A percentile compares a stretch with the other conserved stretches of the same genome.
Conservation (phyloP, 2,329 filamentous ascomycete species). For the Nothophaeocryptopus gaeumannii region DNA sequence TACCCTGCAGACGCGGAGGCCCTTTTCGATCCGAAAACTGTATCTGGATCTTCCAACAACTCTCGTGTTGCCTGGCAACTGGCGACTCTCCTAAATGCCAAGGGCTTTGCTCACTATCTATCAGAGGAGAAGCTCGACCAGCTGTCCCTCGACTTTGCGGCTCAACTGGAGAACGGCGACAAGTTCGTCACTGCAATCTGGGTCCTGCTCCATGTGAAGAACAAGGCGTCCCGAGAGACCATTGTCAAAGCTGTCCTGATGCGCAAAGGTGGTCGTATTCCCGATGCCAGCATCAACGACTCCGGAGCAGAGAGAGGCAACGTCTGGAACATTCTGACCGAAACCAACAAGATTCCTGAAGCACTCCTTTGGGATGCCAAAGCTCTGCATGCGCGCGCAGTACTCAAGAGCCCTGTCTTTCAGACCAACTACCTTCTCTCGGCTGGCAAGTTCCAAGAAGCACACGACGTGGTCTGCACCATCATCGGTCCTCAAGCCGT, state of each 20-base stretch:
- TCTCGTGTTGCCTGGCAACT: slow-evolving; percentile 82
- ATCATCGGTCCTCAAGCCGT: slow-evolving; percentile 79
- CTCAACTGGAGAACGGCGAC: slow-evolving; percentile 32
- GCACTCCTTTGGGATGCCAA: slow-evolving; percentile 85
- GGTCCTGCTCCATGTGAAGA: slow-evolving; percentile 33
- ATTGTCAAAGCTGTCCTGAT: slow-evolving; percentile 53
- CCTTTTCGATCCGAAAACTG: slow-evolving; percentile 71
- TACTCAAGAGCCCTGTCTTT: slow-evolving; percentile 63
- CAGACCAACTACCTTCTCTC: slow-evolving; percentile 79
- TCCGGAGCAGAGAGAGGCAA: slow-evolving; percentile 34
- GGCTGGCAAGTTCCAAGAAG: slow-evolving; percentile 63
- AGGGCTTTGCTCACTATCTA: slow-evolving; percentile 25
- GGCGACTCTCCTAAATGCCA: slow-evolving; percentile 53
- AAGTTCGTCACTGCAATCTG: slow-evolving; percentile 30
- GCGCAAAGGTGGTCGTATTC: slow-evolving; percentile 69
- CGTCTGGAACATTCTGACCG: slow-evolving; percentile 15
- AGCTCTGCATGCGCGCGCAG: slow-evolving; percentile 74
- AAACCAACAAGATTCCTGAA: slow-evolving; percentile 67
- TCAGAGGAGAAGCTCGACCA: slow-evolving; percentile 55
- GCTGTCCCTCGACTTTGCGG: slow-evolving; percentile 54
- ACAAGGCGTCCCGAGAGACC: slow-evolving; percentile 22
- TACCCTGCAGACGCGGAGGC: slow-evolving; percentile 56
- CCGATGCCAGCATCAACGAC: slow-evolving; percentile 32
- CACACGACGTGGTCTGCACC: slow-evolving; percentile 77
- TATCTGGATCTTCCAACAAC: slow-evolving; percentile 71